These are phyloP conservation scores for Fusarium sp. DNA, from an alignment of 2,329 filamentous ascomycete genomes.

Conservation along the genomic window DNA sequence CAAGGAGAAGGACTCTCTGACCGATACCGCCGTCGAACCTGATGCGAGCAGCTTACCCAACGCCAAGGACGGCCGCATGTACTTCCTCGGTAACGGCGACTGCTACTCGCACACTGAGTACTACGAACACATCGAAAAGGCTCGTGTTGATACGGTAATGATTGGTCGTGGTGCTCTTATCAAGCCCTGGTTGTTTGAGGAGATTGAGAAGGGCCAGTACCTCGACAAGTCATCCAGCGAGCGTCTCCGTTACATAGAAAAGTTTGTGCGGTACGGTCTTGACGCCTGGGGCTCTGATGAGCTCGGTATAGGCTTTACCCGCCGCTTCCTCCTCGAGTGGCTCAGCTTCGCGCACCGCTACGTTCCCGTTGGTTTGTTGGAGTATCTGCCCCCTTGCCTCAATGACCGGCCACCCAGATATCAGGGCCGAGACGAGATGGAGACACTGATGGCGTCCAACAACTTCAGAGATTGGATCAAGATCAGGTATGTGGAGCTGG, in stretches of 20 bases:
- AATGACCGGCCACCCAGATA: slow-evolving; percentile 91
- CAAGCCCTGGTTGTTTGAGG: slow-evolving; percentile 98
- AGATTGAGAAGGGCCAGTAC: slow-evolving; percentile 91
- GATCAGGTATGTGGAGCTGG: slow-evolving; percentile 75
- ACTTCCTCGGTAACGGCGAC: slow-evolving; percentile 96
- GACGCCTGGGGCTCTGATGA: slow-evolving; percentile 97
- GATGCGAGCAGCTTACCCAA: slow-evolving; percentile 79
- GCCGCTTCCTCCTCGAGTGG: slow-evolving; percentile 94
- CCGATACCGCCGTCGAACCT: slow-evolving; percentile 80
- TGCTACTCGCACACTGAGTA: slow-evolving; percentile 95
- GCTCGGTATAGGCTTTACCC: slow-evolving; percentile 87
- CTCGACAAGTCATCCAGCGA: slow-evolving; percentile 93
- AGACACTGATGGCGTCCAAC: slow-evolving; percentile 88
- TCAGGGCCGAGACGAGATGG: slow-evolving; percentile 84
- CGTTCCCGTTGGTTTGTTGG: slow-evolving; percentile 86
- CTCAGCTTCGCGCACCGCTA: slow-evolving; percentile 93
- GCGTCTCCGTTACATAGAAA: slow-evolving; percentile 84
- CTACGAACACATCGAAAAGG: slow-evolving; percentile 76
- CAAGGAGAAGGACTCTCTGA: slow-evolving; percentile 68
- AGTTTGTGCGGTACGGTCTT: slow-evolving; percentile 88
- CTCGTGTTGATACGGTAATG: slow-evolving; percentile 93
- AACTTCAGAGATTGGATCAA: slow-evolving; percentile 99
- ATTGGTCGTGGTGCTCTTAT: slow-evolving; percentile 94
- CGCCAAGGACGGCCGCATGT: slow-evolving; percentile 73
- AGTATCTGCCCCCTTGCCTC: slow-evolving; percentile 85